Evolutionary conservation across 805 yeast species (phyloP).

Genomic region (Yamadazyma olivae): DNA sequence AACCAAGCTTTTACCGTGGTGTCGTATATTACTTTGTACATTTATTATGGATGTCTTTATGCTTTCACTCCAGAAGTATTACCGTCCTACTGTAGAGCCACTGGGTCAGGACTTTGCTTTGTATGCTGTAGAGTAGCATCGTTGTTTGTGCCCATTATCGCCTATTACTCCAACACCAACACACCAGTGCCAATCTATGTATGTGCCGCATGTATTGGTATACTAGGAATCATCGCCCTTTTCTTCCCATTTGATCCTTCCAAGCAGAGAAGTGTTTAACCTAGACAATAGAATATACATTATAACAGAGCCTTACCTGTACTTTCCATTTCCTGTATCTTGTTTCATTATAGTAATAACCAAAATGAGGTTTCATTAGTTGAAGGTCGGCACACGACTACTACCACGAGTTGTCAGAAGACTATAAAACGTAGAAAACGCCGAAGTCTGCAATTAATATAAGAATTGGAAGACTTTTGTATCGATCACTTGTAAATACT

Average conservation of each 20-base stretch:
- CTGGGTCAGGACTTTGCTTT: slow-evolving; percentile 34
- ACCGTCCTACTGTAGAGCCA: slow-evolving; percentile 32
- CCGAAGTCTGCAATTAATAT: too few relatives aligned
- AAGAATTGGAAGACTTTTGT: too few relatives aligned
- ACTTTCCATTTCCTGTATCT: too few relatives aligned
- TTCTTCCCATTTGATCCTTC: slow-evolving; percentile 34
- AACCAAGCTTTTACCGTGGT: slow-evolving; percentile 46
- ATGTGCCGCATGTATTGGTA: slow-evolving; percentile 33
- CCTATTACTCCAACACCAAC: slow-evolving; percentile 25
- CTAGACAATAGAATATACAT: too few relatives aligned
- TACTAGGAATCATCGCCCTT: slow-evolving; percentile 28
- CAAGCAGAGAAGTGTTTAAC: slow-evolving; percentile 24
- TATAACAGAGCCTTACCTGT: too few relatives aligned
- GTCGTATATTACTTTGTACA: slow-evolving; percentile 40
- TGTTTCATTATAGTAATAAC: too few relatives aligned
- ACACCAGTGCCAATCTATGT: slow-evolving; percentile 32
- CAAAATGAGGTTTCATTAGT: too few relatives aligned
- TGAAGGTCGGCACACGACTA: too few relatives aligned
- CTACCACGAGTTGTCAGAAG: too few relatives aligned
- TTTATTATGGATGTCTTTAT: slow-evolving; percentile 33
- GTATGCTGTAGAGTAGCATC: slow-evolving; percentile 32
- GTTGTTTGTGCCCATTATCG: slow-evolving; percentile 37
- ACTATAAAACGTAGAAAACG: too few relatives aligned
- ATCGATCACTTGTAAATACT: too few relatives aligned
- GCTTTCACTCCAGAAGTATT: slow-evolving; percentile 40